Evolutionary conservation across 805 yeast genomes (phyloP).

Genomic region (Cyberlindnera mississippiensis): DNA sequence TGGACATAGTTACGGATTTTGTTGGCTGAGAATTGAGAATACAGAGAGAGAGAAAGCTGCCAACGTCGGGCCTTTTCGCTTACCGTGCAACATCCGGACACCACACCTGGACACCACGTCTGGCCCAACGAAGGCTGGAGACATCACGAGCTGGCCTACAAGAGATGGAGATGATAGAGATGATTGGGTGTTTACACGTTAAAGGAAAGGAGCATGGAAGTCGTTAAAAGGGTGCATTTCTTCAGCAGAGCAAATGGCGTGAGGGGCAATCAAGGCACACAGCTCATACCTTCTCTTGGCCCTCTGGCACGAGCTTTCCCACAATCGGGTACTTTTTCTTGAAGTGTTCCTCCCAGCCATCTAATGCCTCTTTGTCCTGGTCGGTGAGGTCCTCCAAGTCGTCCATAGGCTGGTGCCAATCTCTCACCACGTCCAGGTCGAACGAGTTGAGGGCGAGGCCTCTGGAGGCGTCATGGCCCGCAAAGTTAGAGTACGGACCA

Average conservation of each 20-base stretch:
- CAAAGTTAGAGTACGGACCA: conserved; percentile 91
- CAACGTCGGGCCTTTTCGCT: neutral
- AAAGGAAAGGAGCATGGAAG: no score
- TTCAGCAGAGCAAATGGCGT: no score
- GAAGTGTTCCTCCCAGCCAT: conserved; percentile 85
- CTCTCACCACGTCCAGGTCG: conserved; percentile 60
- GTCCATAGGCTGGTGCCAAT: conserved; percentile 78
- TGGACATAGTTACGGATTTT: conserved; percentile 21
- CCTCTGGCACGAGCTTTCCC: conserved; percentile 60
- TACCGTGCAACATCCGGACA: neutral
- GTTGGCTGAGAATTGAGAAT: neutral
- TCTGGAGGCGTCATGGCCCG: conserved; percentile 93
- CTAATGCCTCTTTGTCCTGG: conserved; percentile 61
- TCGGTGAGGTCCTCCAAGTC: conserved; percentile 53
- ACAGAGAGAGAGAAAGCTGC: no score
- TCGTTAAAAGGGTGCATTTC: no score
- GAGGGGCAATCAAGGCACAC: no score
- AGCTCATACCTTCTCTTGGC: no score
- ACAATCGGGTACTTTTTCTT: conserved; percentile 75
- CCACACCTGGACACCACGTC: no score
- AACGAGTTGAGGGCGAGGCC: conserved; percentile 89
- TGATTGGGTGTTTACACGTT: no score
- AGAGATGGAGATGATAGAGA: no score
- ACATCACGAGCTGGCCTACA: no score
- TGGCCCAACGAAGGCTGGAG: no score